A percentile compares a stretch with the other conserved stretches of the same genome.
phyloP scores from a whole-genome alignment of 768 basidiomycete genomes.

The Hygrophoropsis aurantiaca region DNA sequence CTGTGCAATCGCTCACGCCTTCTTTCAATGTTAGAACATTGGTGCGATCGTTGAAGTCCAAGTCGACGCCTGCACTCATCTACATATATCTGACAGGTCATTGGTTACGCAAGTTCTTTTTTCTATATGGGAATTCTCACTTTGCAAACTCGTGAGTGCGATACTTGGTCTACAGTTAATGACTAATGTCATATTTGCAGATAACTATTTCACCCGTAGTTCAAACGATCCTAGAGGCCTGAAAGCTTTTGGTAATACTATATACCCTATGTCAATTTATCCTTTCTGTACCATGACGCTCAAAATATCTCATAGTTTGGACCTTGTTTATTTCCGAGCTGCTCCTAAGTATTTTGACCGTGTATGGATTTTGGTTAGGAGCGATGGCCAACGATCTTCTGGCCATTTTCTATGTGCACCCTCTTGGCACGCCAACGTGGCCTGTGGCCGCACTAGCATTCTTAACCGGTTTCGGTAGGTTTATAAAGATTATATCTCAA shows the following conservation, averaged over 20 bases:
- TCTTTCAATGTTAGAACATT: too few relatives aligned
- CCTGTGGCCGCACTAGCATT: too few relatives aligned
- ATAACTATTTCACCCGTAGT: constrained; percentile 17
- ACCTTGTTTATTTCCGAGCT: constrained; percentile 14
- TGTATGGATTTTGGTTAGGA: constrained; percentile 12
- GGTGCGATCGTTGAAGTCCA: too few relatives aligned
- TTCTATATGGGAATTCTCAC: constrained; percentile 12
- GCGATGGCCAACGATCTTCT: not conserved
- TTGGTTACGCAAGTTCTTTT: constrained; percentile 16
- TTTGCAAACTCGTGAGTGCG: constrained; percentile 12
- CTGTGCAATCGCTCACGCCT: too few relatives aligned
- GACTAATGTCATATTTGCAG: constrained; percentile 1
- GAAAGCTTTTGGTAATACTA: constrained; percentile 15
- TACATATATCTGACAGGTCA: constrained; percentile 4
- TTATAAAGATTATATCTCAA: too few relatives aligned
- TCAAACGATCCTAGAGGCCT: constrained; percentile 7
- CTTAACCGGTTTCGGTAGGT: too few relatives aligned
- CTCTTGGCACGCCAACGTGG: too few relatives aligned
- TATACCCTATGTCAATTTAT: not conserved
- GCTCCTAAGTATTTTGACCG: constrained; percentile 8
- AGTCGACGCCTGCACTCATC: too few relatives aligned
- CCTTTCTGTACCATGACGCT: not conserved
- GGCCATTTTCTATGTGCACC: too few relatives aligned
- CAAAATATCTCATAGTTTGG: constrained; percentile 6
- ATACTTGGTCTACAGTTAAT: not conserved